These are phyloP conservation scores for Dactylella cylindrospora DNA, from an alignment of 2,329 filamentous ascomycete species.

Conservation along the genomic window DNA sequence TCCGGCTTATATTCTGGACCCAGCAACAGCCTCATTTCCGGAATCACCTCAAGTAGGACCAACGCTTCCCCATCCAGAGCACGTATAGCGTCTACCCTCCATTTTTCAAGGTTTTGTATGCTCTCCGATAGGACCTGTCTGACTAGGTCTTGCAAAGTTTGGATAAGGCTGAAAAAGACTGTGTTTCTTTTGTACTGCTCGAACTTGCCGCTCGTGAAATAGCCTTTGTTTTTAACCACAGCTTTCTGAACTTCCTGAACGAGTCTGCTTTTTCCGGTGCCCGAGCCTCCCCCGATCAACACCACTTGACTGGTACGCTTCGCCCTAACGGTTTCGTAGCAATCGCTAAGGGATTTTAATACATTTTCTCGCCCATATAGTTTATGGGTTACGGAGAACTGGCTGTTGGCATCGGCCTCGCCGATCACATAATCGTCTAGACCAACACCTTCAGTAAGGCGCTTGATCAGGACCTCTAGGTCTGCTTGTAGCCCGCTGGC, in stretches of 20 bases:
- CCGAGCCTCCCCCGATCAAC: constrained; percentile 47
- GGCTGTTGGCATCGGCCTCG: constrained; percentile 47
- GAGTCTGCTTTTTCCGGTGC: constrained; percentile 48
- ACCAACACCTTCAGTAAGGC: constrained; percentile 45
- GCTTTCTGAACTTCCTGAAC: constrained; percentile 49
- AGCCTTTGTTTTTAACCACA: constrained; percentile 48
- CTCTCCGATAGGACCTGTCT: constrained; percentile 49
- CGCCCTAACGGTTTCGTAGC: constrained; percentile 28
- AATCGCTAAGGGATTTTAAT: constrained; percentile 33
- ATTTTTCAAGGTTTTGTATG: constrained; percentile 47
- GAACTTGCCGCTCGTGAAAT: constrained; percentile 49
- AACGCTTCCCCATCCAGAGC: constrained; percentile 48
- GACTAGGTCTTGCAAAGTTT: constrained; percentile 49
- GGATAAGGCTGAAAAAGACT: constrained; percentile 48
- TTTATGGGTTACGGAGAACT: constrained; percentile 48
- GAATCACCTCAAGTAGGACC: constrained; percentile 48
- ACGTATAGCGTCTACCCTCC: constrained; percentile 48
- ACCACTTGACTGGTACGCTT: constrained; percentile 46
- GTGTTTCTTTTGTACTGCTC: constrained; percentile 49
- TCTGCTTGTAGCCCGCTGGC: constrained; percentile 48
- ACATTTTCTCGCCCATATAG: constrained; percentile 48
- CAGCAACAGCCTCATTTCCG: constrained; percentile 47
- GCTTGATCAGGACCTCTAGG: constrained; percentile 46
- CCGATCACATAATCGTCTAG: constrained; percentile 48
- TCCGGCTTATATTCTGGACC: constrained; percentile 48